Conservation (phyloP, 83 land plant genomes). For the Isoetes engelmannii region DNA sequence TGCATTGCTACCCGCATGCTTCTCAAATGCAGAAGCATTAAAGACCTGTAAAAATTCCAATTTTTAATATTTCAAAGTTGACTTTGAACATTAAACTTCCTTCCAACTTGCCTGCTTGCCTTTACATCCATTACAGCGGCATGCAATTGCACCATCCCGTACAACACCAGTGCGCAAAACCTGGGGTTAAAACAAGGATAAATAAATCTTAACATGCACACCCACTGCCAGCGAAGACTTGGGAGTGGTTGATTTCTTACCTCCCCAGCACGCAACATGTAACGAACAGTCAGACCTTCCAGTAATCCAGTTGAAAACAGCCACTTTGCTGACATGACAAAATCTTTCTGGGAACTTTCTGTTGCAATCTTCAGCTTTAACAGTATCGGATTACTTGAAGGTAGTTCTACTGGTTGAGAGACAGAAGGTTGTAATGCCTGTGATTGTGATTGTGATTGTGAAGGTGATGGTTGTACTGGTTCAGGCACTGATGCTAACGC, state of each 20-base stretch:
- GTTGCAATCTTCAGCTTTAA: background rate
- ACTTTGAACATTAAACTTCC: background rate
- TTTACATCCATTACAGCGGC: constrained; percentile 30
- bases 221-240: background rate
- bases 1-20: constrained; percentile 47
- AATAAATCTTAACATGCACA: background rate
- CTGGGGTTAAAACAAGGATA: constrained; percentile 12
- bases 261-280: constrained; percentile 20
- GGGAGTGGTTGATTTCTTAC: constrained; percentile 7
- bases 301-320: constrained; percentile 35
- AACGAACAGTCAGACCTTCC: constrained; percentile 36
- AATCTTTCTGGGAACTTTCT: background rate
- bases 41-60: constrained; percentile 19
- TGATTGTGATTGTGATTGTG: no score
- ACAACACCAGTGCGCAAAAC: constrained; percentile 24
- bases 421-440: no score
- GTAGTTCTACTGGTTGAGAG: no score
- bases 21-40: constrained; percentile 40
- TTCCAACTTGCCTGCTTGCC: constrained; percentile 22
- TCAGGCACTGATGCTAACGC: no score
- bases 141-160: constrained; percentile 24
- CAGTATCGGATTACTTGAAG: no score
- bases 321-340: constrained; percentile 22
- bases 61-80: constrained; percentile 6
- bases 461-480: no score